Evolutionary conservation across 2,329 filamentous ascomycete genomes (phyloP).

Genomic region (Laburnicola sp.): DNA sequence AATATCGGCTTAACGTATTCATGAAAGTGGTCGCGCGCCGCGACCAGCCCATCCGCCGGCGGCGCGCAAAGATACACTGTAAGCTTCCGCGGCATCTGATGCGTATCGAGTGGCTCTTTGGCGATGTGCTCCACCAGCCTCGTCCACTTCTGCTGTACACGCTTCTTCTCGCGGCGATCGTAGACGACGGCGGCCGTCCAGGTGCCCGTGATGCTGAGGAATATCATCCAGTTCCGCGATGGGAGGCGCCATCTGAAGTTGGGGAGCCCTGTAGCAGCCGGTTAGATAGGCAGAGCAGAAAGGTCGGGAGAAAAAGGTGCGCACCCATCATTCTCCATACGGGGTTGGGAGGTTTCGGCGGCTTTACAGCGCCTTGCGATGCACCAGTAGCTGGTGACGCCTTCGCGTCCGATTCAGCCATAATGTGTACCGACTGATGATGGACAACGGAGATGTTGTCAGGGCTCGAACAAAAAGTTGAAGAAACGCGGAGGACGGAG

Average conservation of each 20-base stretch:
- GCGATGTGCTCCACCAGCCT: slow-evolving; percentile 82
- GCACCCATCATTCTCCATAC: slow-evolving; percentile 47
- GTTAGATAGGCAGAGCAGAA: slow-evolving; percentile 2
- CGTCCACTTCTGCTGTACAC: slow-evolving; percentile 83
- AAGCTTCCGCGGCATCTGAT: slow-evolving; percentile 77
- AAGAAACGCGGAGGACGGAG: slow-evolving; percentile 4
- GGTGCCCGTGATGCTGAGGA: slow-evolving; percentile 76
- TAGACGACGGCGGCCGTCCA: slow-evolving; percentile 84
- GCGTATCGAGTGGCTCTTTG: slow-evolving; percentile 71
- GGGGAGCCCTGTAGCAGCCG: slow-evolving; percentile 66
- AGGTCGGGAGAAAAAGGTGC: slow-evolving; percentile 7
- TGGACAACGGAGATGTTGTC: slow-evolving; percentile 17
- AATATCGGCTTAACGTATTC: slow-evolving; percentile 95
- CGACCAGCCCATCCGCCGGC: slow-evolving; percentile 79
- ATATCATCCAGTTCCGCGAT: slow-evolving; percentile 97
- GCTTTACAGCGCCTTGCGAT: slow-evolving; percentile 28
- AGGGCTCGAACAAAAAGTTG: slow-evolving; percentile 31
- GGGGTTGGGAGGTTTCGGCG: slow-evolving; percentile 42
- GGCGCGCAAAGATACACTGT: slow-evolving; percentile 85
- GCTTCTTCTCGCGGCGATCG: slow-evolving; percentile 87
- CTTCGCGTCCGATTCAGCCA: slow-evolving; percentile 40
- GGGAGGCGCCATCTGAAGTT: slow-evolving; percentile 81
- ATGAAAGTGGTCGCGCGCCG: slow-evolving; percentile 91
- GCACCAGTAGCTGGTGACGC: slow-evolving; percentile 26
- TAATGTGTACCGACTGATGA: slow-evolving; percentile 19